A percentile compares a stretch with the other conserved stretches of the same genome.
Conservation (phyloP, 805 yeast species). For the Kodamaea kakaduensis region DNA sequence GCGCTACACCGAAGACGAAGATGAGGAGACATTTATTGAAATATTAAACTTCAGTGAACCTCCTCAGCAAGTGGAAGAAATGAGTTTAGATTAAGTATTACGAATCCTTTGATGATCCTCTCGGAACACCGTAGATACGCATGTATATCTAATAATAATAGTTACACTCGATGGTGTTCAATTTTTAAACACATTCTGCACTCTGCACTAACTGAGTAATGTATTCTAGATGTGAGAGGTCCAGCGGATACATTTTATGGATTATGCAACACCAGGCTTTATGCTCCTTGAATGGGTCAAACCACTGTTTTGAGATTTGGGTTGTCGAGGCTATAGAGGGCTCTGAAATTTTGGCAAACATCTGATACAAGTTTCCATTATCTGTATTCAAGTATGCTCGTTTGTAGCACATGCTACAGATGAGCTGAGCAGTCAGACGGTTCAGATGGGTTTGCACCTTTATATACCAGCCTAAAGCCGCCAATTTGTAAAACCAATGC, state of each 20-base stretch:
- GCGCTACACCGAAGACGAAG: conserved; percentile 39
- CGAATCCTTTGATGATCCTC: too few species aligned
- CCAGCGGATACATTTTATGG: conserved; percentile 12
- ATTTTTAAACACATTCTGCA: too few species aligned
- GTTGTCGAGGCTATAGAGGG: too few species aligned
- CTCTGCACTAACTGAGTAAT: too few species aligned
- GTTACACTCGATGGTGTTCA: too few species aligned
- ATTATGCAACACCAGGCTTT: conserved; percentile 34
- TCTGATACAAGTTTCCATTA: too few species aligned
- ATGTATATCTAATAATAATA: too few species aligned
- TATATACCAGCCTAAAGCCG: conserved; percentile 37
- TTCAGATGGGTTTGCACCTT: conserved; percentile 27
- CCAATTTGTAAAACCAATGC: conserved; percentile 31
- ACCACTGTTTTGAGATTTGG: too few species aligned
- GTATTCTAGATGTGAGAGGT: conserved; percentile 1
- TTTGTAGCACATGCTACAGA: conserved; percentile 36
- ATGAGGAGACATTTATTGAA: conserved; percentile 67
- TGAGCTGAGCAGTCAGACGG: conserved; percentile 26
- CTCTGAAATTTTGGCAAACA: too few species aligned
- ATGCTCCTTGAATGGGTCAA: conserved; percentile 27
- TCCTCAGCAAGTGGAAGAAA: conserved; percentile 10
- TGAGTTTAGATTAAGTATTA: neutral
- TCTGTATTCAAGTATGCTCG: conserved; percentile 24
- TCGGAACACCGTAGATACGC: too few species aligned
- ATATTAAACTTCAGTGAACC: conserved; percentile 70